Percentiles rank a stretch among this genome's conserved stretches.
Conservation (phyloP, 768 basidiomycete genomes). For the Galerina sulciceps region DNA sequence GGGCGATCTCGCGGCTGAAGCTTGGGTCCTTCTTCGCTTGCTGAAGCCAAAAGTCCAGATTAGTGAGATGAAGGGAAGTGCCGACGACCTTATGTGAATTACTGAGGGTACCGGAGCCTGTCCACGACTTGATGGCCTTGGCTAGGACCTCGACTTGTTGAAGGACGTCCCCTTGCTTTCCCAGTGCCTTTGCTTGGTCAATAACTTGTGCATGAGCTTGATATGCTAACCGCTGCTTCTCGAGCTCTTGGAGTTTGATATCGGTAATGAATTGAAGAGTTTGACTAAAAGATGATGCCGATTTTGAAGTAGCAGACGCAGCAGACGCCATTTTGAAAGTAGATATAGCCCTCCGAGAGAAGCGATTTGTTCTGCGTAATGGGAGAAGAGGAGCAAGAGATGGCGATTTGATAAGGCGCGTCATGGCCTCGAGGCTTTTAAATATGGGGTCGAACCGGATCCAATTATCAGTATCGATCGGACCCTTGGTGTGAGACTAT, state of each 20-base stretch:
- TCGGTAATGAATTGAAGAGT: constrained; percentile 48
- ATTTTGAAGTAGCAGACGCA: too few relatives aligned
- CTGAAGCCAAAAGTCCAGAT: constrained; percentile 18
- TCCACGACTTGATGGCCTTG: constrained; percentile 38
- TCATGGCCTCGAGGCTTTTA: too few relatives aligned
- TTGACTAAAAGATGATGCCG: constrained; percentile 29
- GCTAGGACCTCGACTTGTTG: constrained; percentile 38
- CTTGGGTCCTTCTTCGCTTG: too few relatives aligned
- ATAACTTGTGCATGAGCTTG: constrained; percentile 37
- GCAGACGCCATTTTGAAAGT: too few relatives aligned
- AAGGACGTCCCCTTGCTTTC: constrained; percentile 25
- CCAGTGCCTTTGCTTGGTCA: constrained; percentile 25
- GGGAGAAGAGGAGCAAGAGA: too few relatives aligned
- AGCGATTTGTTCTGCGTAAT: too few relatives aligned
- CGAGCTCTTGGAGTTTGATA: constrained; percentile 46
- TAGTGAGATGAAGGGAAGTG: constrained; percentile 21
- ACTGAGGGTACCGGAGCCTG: constrained; percentile 29
- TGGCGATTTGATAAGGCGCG: too few relatives aligned
- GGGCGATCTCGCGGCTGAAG: too few relatives aligned
- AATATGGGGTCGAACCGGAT: too few relatives aligned
- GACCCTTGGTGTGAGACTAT: too few relatives aligned
- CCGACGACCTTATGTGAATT: constrained; percentile 21
- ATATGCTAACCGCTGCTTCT: constrained; percentile 41
- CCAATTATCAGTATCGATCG: too few relatives aligned
- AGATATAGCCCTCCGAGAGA: too few relatives aligned